Conservation (phyloP, 2,329 filamentous ascomycete species). For the Epichloe gansuensis region DNA sequence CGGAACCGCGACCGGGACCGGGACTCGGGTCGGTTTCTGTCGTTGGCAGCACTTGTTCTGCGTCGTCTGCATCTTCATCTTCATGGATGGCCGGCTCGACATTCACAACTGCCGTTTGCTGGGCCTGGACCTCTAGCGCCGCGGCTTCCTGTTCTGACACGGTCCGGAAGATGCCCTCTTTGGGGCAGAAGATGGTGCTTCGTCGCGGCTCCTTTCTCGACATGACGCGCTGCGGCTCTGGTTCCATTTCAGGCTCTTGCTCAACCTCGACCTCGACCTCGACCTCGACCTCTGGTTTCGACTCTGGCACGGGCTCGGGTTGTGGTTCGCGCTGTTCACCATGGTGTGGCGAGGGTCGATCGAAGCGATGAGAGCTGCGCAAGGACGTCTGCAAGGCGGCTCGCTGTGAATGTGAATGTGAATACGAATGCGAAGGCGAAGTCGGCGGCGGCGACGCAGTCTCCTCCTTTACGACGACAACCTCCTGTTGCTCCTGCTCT, state of each 20-base stretch:
- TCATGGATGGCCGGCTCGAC: neutral
- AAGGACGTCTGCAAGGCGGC: constrained; percentile 4
- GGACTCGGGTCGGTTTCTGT: constrained; percentile 20
- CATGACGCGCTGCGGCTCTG: constrained; percentile 10
- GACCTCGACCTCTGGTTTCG: neutral
- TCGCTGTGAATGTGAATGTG: constrained; percentile 13
- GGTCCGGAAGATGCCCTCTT: constrained; percentile 50
- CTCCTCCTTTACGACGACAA: constrained; percentile 10
- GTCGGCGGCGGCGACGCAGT: constrained; percentile 21
- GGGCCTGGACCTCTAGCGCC: constrained; percentile 24
- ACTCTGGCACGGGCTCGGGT: neutral
- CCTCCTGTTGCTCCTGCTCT: constrained; percentile 1
- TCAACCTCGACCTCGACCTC: constrained; percentile 15
- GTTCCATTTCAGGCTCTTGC: constrained; percentile 12
- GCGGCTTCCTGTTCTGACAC: constrained; percentile 41
- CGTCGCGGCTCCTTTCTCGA: constrained; percentile 29
- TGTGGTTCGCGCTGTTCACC: neutral
- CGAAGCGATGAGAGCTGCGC: neutral
- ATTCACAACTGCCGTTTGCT: constrained; percentile 11
- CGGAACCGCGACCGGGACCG: constrained; percentile 11
- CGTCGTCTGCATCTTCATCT: constrained; percentile 9
- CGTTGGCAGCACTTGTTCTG: constrained; percentile 8
- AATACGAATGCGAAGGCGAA: constrained; percentile 19
- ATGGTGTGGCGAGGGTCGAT: neutral
- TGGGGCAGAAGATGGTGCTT: constrained; percentile 46